Conservation (phyloP, 345 rosid genomes). For the Eucalyptus guilfoylei region DNA sequence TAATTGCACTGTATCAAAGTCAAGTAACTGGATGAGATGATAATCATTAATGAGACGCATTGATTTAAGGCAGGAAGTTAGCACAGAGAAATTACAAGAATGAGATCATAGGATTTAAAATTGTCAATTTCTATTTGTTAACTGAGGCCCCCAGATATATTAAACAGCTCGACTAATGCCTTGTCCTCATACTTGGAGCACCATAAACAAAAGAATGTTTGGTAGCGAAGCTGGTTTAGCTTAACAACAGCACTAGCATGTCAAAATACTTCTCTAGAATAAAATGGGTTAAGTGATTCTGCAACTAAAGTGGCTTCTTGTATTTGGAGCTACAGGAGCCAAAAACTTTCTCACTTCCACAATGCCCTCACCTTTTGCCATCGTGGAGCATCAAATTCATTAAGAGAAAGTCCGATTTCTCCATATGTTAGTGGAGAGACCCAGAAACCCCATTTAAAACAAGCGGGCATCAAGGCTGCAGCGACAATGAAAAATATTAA, state of each 20-base stretch:
- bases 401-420: slow-evolving; percentile 48
- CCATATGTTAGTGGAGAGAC: slow-evolving; percentile 58
- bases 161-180: not conserved
- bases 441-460: slow-evolving; percentile 85
- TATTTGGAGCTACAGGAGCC: not conserved
- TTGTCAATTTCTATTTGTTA: not conserved
- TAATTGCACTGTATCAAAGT: not conserved
- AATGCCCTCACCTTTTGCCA: slow-evolving; percentile 42
- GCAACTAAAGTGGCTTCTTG: not conserved
- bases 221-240: not conserved
- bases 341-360: not conserved
- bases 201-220: not conserved
- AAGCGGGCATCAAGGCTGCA: slow-evolving; percentile 60
- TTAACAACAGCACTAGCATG: not conserved
- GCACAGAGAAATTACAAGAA: not conserved
- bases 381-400: slow-evolving; percentile 67
- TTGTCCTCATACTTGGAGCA: not conserved
- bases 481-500: not conserved
- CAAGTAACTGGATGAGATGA: not conserved
- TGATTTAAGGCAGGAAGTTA: not conserved
- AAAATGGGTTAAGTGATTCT: not conserved
- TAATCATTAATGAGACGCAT: not conserved
- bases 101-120: not conserved
- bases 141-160: not conserved
- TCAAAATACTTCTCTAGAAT: not conserved